These are phyloP conservation scores for Coffea canephora DNA, from an alignment of 257 asterid genomes.

Conservation along the genomic window DNA sequence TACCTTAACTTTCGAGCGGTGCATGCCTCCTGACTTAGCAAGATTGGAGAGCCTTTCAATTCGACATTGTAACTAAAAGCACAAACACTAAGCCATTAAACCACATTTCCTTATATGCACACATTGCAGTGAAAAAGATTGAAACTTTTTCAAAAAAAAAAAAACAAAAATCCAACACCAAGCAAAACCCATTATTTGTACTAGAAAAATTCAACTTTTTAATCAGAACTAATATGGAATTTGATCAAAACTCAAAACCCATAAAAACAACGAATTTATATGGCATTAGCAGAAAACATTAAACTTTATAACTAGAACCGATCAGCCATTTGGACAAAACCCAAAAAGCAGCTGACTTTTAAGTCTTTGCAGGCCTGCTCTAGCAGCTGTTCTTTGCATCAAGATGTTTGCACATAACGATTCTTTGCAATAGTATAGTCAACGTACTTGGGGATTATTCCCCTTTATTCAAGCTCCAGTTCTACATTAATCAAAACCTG, in stretches of 20 bases:
- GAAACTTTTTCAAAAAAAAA: no score
- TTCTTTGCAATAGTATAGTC: no score
- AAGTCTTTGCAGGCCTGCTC: no score
- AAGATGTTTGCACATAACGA: no score
- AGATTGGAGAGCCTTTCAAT: slow-evolving; percentile 45
- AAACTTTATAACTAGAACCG: neutral
- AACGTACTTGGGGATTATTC: no score
- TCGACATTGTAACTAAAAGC: slow-evolving; percentile 53
- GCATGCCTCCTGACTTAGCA: slow-evolving; percentile 42
- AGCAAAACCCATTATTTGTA: neutral
- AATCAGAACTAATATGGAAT: neutral
- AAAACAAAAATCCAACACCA: neutral
- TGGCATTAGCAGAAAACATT: neutral
- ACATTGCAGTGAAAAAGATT: neutral
- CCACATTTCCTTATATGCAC: neutral
- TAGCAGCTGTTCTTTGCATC: no score
- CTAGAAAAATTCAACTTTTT: neutral
- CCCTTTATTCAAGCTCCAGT: no score
- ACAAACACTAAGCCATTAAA: slow-evolving; percentile 3
- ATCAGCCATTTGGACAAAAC: neutral
- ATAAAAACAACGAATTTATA: neutral
- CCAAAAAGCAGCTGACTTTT: no score
- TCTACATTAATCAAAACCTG: no score
- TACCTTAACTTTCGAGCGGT: slow-evolving; percentile 81
- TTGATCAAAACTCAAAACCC: neutral